Percentiles rank a stretch among this genome's conserved stretches.
Evolutionary conservation across 208 protist species (phyloP).

Genomic region (Jaenimonas drosophilae): DNA sequence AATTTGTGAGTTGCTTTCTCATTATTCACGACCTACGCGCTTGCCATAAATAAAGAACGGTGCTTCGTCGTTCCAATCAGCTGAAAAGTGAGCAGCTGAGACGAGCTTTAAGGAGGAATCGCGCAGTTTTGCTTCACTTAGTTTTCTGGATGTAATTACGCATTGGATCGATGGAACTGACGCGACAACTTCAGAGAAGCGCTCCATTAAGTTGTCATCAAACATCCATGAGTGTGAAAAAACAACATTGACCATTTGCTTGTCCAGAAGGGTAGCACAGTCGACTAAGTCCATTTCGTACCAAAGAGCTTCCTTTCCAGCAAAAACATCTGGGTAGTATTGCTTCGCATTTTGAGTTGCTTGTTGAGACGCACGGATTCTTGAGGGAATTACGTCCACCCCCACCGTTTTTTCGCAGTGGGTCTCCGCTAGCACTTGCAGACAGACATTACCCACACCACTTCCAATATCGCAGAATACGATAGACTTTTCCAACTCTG

Average conservation of each 20-base stretch:
- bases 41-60: conserved; percentile 69
- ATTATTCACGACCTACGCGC: not conserved
- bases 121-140: conserved; percentile 32
- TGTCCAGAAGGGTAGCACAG: conserved; percentile 24
- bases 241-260: conserved; percentile 59
- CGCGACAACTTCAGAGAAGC: conserved; percentile 34
- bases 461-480: conserved; percentile 86
- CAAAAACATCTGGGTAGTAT: conserved; percentile 41
- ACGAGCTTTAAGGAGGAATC: conserved; percentile 18
- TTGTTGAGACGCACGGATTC: conserved; percentile 27
- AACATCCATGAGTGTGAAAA: conserved; percentile 83
- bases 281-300: conserved; percentile 53
- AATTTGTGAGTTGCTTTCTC: not conserved
- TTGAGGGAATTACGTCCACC: conserved; percentile 69
- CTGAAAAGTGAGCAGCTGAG: conserved; percentile 35
- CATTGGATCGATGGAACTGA: conserved; percentile 50
- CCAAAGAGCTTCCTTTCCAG: conserved; percentile 51
- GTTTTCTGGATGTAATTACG: conserved; percentile 67
- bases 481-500: conserved; percentile 27
- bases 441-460: conserved; percentile 70
- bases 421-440: conserved; percentile 74
- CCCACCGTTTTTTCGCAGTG: conserved; percentile 58
- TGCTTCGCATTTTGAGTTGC: conserved; percentile 35
- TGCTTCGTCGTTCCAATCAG: conserved; percentile 73
- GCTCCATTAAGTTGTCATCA: conserved; percentile 67